These are phyloP conservation scores for Fusarium napiforme DNA, from an alignment of 2,329 filamentous ascomycete species.

Conservation along the genomic window DNA sequence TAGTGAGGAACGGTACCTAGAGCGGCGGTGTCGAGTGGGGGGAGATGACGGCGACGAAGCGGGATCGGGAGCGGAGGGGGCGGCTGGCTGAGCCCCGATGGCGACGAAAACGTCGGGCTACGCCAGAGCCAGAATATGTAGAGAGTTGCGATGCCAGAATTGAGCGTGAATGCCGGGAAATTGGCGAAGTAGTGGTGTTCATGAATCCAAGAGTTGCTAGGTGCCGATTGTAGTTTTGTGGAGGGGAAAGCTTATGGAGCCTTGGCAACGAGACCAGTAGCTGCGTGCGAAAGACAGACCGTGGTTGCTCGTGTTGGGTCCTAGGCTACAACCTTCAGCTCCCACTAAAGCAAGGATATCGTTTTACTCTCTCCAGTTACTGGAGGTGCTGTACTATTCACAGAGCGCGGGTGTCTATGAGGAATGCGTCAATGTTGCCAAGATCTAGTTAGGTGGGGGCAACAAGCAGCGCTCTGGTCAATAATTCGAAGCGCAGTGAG, in stretches of 20 bases:
- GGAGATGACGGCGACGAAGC: slow-evolving; percentile 39
- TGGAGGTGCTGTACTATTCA: neutral
- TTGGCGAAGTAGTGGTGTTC: slow-evolving; percentile 39
- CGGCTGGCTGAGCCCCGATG: slow-evolving; percentile 36
- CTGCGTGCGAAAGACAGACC: slow-evolving; percentile 21
- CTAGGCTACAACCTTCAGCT: slow-evolving; percentile 29
- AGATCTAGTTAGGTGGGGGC: slow-evolving; percentile 40
- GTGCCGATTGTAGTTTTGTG: slow-evolving; percentile 13
- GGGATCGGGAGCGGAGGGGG: slow-evolving; percentile 30
- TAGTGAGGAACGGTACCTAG: slow-evolving; percentile 24
- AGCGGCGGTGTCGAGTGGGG: slow-evolving; percentile 36
- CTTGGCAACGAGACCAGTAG: slow-evolving; percentile 5
- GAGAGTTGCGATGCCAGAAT: slow-evolving; percentile 31
- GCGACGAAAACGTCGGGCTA: slow-evolving; percentile 38
- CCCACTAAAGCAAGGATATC: slow-evolving; percentile 21
- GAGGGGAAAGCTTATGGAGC: slow-evolving; percentile 26
- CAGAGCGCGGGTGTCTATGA: slow-evolving; percentile 12
- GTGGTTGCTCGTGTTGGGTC: slow-evolving; percentile 21
- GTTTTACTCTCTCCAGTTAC: neutral
- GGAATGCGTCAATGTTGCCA: slow-evolving; percentile 34
- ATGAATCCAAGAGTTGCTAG: slow-evolving; percentile 37
- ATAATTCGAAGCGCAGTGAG: neutral
- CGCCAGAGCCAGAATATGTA: slow-evolving; percentile 29
- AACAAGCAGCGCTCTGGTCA: neutral
- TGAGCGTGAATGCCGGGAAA: slow-evolving; percentile 25